A percentile compares a stretch with the other conserved stretches of the same genome.
These are phyloP conservation scores for Phallus indusiatus DNA, from an alignment of 768 basidiomycete species.

Conservation along the genomic window DNA sequence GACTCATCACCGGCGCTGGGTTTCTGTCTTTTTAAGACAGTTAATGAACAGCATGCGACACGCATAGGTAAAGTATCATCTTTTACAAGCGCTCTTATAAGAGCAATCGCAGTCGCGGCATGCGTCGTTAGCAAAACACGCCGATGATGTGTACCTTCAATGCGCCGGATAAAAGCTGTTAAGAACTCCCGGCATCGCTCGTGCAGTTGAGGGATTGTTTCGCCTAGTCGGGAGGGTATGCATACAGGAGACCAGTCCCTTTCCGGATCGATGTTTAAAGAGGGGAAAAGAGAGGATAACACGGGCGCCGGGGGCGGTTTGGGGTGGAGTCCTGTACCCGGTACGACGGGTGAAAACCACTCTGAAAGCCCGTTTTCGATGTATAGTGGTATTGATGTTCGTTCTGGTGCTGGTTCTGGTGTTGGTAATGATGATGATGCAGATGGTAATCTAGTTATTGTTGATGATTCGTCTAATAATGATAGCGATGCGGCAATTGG, in stretches of 20 bases:
- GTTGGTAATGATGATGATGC: not conserved
- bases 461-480: too few relatives aligned
- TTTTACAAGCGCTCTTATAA: constrained; percentile 49
- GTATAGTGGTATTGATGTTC: constrained; percentile 61
- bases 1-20: constrained; percentile 20
- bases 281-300: constrained; percentile 44
- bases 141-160: constrained; percentile 34
- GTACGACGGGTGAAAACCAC: constrained; percentile 68
- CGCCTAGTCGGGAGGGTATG: constrained; percentile 66
- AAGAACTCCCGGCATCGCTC: constrained; percentile 47
- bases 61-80: constrained; percentile 43
- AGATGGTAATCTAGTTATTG: too few relatives aligned
- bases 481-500: constrained; percentile 52
- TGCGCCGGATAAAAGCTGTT: constrained; percentile 36
- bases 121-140: constrained; percentile 60
- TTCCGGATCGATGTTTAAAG: constrained; percentile 42
- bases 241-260: constrained; percentile 47
- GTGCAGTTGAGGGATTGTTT: constrained; percentile 54
- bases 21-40: constrained; percentile 21
- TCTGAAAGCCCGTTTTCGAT: constrained; percentile 74
- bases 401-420: too few relatives aligned
- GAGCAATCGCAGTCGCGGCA: constrained; percentile 63
- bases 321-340: constrained; percentile 65
- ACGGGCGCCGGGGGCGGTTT: constrained; percentile 50
- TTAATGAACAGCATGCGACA: constrained; percentile 70